Evolutionary conservation across 1,284 basidiomycete genomes (phyloP).

Genomic region (Agroathelia rolfsii): DNA sequence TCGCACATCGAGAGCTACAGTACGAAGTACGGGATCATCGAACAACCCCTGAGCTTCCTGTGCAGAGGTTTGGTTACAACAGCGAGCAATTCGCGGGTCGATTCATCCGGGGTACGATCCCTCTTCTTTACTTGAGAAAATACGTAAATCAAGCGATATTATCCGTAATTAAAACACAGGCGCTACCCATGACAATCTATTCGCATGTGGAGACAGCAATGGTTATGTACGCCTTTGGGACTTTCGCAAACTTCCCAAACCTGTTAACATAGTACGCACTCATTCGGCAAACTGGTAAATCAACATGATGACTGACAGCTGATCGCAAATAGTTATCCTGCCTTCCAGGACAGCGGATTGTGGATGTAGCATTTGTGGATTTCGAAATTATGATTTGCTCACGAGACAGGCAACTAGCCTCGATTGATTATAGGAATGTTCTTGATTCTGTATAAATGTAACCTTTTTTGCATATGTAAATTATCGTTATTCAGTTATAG

Average conservation of each 20-base stretch:
- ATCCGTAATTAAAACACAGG: conserved; percentile 19
- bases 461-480: background rate
- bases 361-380: conserved; percentile 25
- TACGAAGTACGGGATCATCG: conserved; percentile 42
- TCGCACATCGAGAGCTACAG: conserved; percentile 40
- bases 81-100: conserved; percentile 28
- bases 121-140: background rate
- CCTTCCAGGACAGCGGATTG: conserved; percentile 26
- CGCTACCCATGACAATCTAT: no score
- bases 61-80: conserved; percentile 35
- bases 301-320: no score
- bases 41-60: conserved; percentile 22
- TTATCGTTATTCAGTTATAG: no score
- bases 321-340: conserved; percentile 20
- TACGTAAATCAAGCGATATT: conserved; percentile 1
- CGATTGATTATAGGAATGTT: conserved; percentile 3
- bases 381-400: conserved; percentile 26
- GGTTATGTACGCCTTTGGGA: conserved; percentile 40
- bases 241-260: conserved; percentile 24
- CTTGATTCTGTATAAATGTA: background rate
- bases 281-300: no score
- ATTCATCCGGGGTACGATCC: conserved; percentile 30
- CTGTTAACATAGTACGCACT: background rate
- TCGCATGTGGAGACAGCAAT: conserved; percentile 33
- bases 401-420: conserved; percentile 21